Evolutionary conservation across 768 basidiomycete species (phyloP).

Genomic region (Sarcomyxa edulis): DNA sequence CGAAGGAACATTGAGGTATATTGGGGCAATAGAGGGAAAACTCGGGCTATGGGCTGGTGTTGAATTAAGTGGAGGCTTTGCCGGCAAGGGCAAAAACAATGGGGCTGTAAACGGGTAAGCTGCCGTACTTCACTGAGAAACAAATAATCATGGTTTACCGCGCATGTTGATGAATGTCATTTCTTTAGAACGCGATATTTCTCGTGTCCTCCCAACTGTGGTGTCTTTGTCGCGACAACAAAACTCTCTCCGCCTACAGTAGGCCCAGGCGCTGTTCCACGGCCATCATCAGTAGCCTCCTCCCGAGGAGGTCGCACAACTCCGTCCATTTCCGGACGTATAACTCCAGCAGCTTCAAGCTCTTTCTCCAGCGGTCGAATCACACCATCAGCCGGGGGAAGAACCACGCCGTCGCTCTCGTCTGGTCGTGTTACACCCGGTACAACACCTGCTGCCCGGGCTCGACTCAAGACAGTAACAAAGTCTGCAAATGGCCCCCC

Average conservation of each 20-base stretch:
- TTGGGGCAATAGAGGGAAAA: constrained; percentile 88
- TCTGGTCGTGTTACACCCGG: constrained; percentile 36
- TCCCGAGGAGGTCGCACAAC: constrained; percentile 57
- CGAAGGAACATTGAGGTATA: constrained; percentile 75
- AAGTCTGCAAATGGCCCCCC: constrained; percentile 21
- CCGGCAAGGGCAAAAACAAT: constrained; percentile 93
- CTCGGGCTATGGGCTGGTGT: constrained; percentile 91
- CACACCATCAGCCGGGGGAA: constrained; percentile 24
- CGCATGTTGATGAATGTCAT: no score
- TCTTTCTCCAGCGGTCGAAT: constrained; percentile 18
- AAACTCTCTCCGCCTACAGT: constrained; percentile 81
- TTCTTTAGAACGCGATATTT: constrained; percentile 74
- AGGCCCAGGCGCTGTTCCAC: constrained; percentile 39
- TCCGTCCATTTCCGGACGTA: constrained; percentile 48
- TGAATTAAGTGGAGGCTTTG: constrained; percentile 79
- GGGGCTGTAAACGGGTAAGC: constrained; percentile 87
- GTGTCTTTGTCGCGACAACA: constrained; percentile 81
- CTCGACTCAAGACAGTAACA: constrained; percentile 18
- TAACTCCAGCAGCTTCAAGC: constrained; percentile 39
- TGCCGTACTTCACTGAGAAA: no score
- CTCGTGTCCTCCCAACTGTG: constrained; percentile 75
- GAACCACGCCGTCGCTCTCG: constrained; percentile 22
- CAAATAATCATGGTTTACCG: no score
- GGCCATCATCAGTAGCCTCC: constrained; percentile 81
- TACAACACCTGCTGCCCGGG: constrained; percentile 29